Evolutionary conservation across 805 yeast species (phyloP).

Genomic region (Danielia oregonensis): DNA sequence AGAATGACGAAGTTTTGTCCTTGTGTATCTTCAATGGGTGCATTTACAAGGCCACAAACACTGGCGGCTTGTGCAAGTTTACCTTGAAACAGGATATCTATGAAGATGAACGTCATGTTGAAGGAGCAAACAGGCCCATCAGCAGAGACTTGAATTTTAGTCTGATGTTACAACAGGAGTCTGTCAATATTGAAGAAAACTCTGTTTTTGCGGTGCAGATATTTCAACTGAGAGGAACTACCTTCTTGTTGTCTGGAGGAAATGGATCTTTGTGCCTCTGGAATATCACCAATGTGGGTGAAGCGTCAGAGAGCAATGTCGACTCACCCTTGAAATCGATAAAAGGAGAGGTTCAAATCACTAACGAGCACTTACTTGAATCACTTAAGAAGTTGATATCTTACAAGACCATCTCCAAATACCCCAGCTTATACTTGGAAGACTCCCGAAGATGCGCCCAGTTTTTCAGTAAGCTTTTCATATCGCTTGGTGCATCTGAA

Average conservation of each 20-base stretch:
- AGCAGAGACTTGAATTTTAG: constrained; percentile 8
- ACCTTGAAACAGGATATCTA: constrained; percentile 19
- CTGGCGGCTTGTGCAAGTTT: constrained; percentile 35
- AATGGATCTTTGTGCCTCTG: constrained; percentile 70
- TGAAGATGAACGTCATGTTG: too few relatives aligned
- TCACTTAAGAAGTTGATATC: constrained; percentile 61
- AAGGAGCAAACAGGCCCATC: constrained; percentile 1
- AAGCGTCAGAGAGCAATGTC: not conserved
- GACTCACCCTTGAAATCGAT: constrained; percentile 1
- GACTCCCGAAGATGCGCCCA: constrained; percentile 88
- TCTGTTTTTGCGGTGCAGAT: constrained; percentile 56
- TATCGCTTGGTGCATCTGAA: constrained; percentile 64
- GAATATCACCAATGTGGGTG: constrained; percentile 44
- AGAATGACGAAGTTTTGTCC: constrained; percentile 46
- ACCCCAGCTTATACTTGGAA: constrained; percentile 62
- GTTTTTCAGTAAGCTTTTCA: constrained; percentile 57
- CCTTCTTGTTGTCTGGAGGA: constrained; percentile 65
- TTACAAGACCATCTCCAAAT: constrained; percentile 74
- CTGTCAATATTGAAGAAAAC: constrained; percentile 9
- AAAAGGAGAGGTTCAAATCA: constrained; percentile 15
- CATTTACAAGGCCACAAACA: constrained; percentile 58
- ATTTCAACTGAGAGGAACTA: constrained; percentile 34
- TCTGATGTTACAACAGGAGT: constrained; percentile 6
- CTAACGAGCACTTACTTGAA: constrained; percentile 61
- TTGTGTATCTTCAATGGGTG: constrained; percentile 53